phyloP scores from a whole-genome alignment of 2,329 filamentous ascomycete genomes.

The Calycina herbarum region DNA sequence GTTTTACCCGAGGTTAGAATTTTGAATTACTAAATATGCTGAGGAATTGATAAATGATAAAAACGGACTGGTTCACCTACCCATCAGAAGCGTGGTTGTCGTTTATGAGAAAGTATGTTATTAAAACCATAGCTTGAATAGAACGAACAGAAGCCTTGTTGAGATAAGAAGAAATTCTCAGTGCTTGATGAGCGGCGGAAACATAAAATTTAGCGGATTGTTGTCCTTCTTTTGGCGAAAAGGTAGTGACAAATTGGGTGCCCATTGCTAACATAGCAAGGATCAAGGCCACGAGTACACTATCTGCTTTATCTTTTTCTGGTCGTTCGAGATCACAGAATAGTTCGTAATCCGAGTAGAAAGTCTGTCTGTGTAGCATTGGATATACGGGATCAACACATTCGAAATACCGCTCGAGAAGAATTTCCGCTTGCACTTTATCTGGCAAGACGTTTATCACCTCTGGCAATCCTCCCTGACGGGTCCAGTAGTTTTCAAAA shows the following conservation, averaged over 20 bases:
- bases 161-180: constrained; percentile 74
- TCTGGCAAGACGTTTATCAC: constrained; percentile 74
- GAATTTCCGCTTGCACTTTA: constrained; percentile 72
- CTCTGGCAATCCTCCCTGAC: constrained; percentile 71
- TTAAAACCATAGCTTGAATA: constrained; percentile 79
- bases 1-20: neutral
- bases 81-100: constrained; percentile 80
- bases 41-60: neutral
- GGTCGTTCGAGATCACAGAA: constrained; percentile 65
- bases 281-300: constrained; percentile 68
- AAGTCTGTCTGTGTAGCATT: constrained; percentile 73
- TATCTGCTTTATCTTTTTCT: constrained; percentile 63
- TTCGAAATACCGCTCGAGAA: constrained; percentile 64
- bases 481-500: constrained; percentile 85
- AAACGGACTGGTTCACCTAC: neutral
- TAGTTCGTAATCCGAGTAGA: constrained; percentile 75
- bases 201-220: constrained; percentile 81
- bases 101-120: constrained; percentile 82
- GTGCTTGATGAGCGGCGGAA: constrained; percentile 74
- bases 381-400: constrained; percentile 79
- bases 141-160: constrained; percentile 72
- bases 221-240: constrained; percentile 60
- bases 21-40: neutral
- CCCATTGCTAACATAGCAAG: constrained; percentile 78
- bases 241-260: constrained; percentile 69